These are phyloP conservation scores for Kingdonia uniflora DNA, from an alignment of 164 flowering plant species.

Conservation along the genomic window DNA sequence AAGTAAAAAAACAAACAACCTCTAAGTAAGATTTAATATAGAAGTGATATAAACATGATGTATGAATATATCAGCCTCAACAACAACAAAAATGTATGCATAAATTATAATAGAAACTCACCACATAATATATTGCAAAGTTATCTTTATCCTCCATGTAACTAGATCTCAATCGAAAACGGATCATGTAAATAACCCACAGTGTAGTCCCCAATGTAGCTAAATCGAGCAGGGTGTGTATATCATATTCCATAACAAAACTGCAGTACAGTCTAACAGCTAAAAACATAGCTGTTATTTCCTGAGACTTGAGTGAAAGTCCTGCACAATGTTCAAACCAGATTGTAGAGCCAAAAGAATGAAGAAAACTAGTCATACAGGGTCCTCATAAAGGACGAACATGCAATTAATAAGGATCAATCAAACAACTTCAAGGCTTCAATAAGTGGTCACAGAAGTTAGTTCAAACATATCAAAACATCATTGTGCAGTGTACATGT, in stretches of 20 bases:
- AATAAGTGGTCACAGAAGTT: too few relatives aligned
- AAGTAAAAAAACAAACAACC: neutral
- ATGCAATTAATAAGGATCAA: too few relatives aligned
- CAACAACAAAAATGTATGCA: neutral
- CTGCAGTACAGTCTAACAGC: slow-evolving; percentile 49
- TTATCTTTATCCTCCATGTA: slow-evolving; percentile 36
- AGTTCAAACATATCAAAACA: too few relatives aligned
- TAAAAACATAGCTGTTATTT: slow-evolving; percentile 36
- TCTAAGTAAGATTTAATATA: too few relatives aligned
- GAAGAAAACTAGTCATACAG: too few relatives aligned
- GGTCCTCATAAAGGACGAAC: too few relatives aligned
- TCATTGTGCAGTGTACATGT: too few relatives aligned
- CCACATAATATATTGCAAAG: slow-evolving; percentile 32
- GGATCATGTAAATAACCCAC: slow-evolving; percentile 34
- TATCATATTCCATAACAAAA: slow-evolving; percentile 45
- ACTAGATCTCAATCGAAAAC: slow-evolving; percentile 22
- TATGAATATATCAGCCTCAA: too few relatives aligned
- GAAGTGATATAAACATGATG: too few relatives aligned
- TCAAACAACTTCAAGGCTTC: too few relatives aligned
- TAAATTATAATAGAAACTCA: slow-evolving; percentile 10
- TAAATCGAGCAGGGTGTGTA: slow-evolving; percentile 37
- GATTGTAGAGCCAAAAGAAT: too few relatives aligned
- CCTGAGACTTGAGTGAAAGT: slow-evolving; percentile 43
- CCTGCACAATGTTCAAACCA: slow-evolving; percentile 28
- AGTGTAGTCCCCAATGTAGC: slow-evolving; percentile 34